phyloP scores from a whole-genome alignment of 768 basidiomycete genomes.

The Boletus rufocinnamomeus region DNA sequence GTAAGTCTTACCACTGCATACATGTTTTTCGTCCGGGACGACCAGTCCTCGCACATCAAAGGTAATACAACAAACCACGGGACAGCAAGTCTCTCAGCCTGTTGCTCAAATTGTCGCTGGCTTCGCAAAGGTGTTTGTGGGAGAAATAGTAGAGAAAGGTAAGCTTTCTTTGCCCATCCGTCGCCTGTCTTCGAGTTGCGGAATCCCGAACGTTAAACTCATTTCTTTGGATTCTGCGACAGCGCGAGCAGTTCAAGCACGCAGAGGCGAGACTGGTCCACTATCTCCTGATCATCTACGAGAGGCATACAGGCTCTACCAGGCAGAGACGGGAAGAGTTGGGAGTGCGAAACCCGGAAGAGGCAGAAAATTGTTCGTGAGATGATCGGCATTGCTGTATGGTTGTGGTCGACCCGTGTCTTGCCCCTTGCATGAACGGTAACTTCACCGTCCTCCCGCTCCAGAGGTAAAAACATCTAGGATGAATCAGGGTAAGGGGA shows the following conservation, averaged over 20 bases:
- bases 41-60: conserved; percentile 29
- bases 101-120: conserved; percentile 90
- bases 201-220: not conserved
- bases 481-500: not conserved
- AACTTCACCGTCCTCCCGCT: not conserved
- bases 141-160: conserved; percentile 92
- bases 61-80: conserved; percentile 82
- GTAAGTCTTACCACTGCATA: conserved; percentile 37
- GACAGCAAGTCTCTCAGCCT: conserved; percentile 82
- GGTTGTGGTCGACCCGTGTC: not conserved
- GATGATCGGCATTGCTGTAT: conserved; percentile 35
- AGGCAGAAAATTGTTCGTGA: conserved; percentile 73
- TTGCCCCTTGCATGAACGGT: not conserved
- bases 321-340: conserved; percentile 77
- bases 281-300: conserved; percentile 87
- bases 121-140: conserved; percentile 89
- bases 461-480: too few relatives aligned
- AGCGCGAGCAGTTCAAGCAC: conserved; percentile 78
- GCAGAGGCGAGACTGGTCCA: conserved; percentile 73
- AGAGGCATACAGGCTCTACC: conserved; percentile 85
- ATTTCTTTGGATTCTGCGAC: not conserved
- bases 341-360: conserved; percentile 73
- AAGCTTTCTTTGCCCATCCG: not conserved
- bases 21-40: not conserved
- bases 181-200: not conserved